Conservation (phyloP, 1,284 basidiomycete species). For the Ustilago trichophora region DNA sequence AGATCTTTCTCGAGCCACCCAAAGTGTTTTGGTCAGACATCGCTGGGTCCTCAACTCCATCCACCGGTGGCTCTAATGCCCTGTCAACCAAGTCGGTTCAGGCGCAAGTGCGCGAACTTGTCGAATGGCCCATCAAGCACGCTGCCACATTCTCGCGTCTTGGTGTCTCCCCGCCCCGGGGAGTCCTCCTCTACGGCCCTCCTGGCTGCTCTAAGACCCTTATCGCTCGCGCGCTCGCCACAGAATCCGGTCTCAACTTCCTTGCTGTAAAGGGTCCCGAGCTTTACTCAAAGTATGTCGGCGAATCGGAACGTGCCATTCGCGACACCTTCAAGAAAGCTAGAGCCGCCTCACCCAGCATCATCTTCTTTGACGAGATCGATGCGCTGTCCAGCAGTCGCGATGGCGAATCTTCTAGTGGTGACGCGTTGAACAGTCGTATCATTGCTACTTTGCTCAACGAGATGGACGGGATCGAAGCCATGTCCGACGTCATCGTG, state of each 20-base stretch:
- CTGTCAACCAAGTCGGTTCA: constrained; percentile 51
- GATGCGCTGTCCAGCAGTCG: constrained; percentile 89
- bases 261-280: constrained; percentile 98
- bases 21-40: constrained; percentile 86
- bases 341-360: constrained; percentile 88
- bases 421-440: constrained; percentile 78
- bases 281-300: constrained; percentile 95
- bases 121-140: constrained; percentile 90
- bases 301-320: constrained; percentile 93
- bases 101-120: constrained; percentile 56
- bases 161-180: constrained; percentile 87
- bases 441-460: constrained; percentile 92
- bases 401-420: constrained; percentile 69
- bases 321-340: constrained; percentile 96
- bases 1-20: constrained; percentile 86
- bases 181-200: constrained; percentile 92
- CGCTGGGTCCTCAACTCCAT: constrained; percentile 44
- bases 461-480: constrained; percentile 96
- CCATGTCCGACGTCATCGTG: constrained; percentile 88
- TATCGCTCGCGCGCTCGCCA: constrained; percentile 90
- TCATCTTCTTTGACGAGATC: constrained; percentile 98
- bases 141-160: constrained; percentile 84
- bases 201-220: constrained; percentile 98
- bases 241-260: constrained; percentile 94
- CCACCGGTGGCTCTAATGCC: constrained; percentile 21